Conservation (phyloP, 257 asterid species). For the Lycium ferocissimum region DNA sequence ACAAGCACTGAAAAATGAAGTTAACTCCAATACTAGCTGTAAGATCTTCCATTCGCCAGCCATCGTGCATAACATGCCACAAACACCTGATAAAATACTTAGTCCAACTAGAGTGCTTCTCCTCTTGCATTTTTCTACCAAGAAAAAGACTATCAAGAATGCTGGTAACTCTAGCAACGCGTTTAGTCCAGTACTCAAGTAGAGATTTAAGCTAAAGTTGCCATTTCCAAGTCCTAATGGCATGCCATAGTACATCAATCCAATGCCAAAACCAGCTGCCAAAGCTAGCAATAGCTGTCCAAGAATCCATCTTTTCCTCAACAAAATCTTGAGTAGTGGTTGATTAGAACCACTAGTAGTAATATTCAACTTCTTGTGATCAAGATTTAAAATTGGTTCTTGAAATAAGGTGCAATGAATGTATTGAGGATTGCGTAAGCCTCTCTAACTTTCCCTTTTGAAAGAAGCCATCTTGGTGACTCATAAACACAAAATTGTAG, state of each 20-base stretch:
- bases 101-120: conserved; percentile 40
- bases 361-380: conserved; percentile 12
- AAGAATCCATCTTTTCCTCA: conserved; percentile 26
- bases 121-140: conserved; percentile 41
- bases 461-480: conserved; percentile 59
- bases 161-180: conserved; percentile 49
- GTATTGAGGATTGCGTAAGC: conserved; percentile 32
- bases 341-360: background rate
- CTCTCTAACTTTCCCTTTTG: conserved; percentile 40
- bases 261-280: conserved; percentile 47
- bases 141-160: conserved; percentile 32
- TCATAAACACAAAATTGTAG: conserved; percentile 46
- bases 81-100: conserved; percentile 39
- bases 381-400: background rate
- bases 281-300: conserved; percentile 31
- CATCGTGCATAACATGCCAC: conserved; percentile 35
- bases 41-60: conserved; percentile 31
- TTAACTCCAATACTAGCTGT: conserved; percentile 39
- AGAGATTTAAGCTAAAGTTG: conserved; percentile 46
- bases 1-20: conserved; percentile 41
- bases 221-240: conserved; percentile 54
- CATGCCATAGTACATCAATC: conserved; percentile 53
- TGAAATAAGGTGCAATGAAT: background rate
- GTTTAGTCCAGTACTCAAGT: conserved; percentile 44
- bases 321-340: conserved; percentile 27